Evolutionary conservation across 176 grass and related monocot genomes (phyloP).

Genomic region (Ensete glaucum): DNA sequence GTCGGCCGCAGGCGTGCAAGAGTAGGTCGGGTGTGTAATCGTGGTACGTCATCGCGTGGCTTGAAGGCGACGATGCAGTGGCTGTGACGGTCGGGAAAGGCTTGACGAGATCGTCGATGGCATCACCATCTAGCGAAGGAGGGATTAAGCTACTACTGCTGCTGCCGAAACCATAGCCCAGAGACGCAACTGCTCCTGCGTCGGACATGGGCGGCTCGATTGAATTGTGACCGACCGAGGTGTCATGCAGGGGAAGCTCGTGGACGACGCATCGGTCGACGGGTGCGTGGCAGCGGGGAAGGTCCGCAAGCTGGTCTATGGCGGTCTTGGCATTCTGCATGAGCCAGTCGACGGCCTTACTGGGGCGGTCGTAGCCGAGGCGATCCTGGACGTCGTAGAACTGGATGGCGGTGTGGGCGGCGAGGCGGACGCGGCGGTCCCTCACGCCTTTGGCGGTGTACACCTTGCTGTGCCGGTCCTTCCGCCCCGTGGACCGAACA

Average conservation of each 20-base stretch:
- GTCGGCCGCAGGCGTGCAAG: neutral
- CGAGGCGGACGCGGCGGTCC: slow-evolving; percentile 25
- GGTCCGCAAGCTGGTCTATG: slow-evolving; percentile 17
- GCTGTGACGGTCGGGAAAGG: neutral
- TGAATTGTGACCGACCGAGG: no score
- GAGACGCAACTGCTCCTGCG: neutral
- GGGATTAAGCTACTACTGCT: neutral
- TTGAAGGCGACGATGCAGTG: neutral
- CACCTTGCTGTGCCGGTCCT: slow-evolving; percentile 12
- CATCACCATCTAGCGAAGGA: neutral
- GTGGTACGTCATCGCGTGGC: no score
- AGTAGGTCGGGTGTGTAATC: neutral
- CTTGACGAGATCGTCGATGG: neutral
- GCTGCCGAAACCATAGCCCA: neutral
- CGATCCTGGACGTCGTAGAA: slow-evolving; percentile 29
- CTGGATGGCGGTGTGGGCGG: slow-evolving; percentile 25
- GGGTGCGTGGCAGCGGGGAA: neutral
- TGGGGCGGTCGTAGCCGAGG: slow-evolving; percentile 27
- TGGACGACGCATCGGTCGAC: no score
- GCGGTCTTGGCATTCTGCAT: slow-evolving; percentile 18
- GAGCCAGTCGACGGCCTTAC: slow-evolving; percentile 26
- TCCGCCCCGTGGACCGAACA: neutral
- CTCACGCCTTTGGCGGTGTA: slow-evolving; percentile 5
- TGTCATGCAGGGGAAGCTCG: no score
- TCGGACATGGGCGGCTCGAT: no score